Conservation (phyloP, 345 rosid genomes). For the Salix purpurea region DNA sequence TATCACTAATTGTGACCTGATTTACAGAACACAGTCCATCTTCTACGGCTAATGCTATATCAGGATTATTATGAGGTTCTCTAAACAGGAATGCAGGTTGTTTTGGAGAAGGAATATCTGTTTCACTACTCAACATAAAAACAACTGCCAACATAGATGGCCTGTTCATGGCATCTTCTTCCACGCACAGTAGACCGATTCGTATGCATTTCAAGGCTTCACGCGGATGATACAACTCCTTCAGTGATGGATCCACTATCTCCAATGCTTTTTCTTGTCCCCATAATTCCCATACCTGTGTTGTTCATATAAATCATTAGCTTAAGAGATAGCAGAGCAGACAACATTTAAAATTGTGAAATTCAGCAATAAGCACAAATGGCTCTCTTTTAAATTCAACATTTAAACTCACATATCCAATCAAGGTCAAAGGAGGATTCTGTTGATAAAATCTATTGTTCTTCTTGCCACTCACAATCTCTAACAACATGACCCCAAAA, state of each 20-base stretch:
- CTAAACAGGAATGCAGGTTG: no score
- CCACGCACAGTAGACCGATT: constrained; percentile 5
- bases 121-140: not conserved
- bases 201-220: constrained; percentile 10
- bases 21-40: no score
- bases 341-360: no score
- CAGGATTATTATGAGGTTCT: no score
- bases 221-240: not conserved
- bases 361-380: no score
- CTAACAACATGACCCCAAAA: constrained; percentile 11
- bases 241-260: not conserved
- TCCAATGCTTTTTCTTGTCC: not conserved
- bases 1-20: no score
- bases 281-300: not conserved
- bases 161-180: not conserved
- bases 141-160: constrained; percentile 4
- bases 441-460: not conserved
- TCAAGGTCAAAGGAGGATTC: constrained; percentile 4
- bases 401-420: not conserved
- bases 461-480: not conserved
- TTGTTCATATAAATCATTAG: no score
- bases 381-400: no score
- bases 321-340: no score
- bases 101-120: not conserved
- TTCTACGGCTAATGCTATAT: no score